Conservation (phyloP, 352 stramenopile species). For the Pythium guiyangense region DNA sequence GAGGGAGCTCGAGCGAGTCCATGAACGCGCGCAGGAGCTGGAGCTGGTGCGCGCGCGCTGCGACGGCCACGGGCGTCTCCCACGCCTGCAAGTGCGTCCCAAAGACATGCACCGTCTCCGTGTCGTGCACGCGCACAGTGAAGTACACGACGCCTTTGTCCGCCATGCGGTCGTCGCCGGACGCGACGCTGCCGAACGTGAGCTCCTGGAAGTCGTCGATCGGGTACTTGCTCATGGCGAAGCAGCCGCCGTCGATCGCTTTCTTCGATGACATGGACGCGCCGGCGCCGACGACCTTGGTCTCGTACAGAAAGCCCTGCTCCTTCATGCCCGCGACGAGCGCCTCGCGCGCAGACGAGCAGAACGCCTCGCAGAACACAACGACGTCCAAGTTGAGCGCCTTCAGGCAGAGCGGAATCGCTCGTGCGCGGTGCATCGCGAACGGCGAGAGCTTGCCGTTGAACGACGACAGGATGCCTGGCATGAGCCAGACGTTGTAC, state of each 20-base stretch:
- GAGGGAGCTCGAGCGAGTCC: conserved; percentile 36
- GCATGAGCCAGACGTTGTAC: conserved; percentile 76
- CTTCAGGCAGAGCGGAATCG: conserved; percentile 44
- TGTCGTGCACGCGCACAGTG: conserved; percentile 25
- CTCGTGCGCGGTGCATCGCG: conserved; percentile 36
- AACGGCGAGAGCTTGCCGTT: conserved; percentile 61
- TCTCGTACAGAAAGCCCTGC: conserved; percentile 63
- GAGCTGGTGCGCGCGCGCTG: conserved; percentile 38
- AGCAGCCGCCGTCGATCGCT: conserved; percentile 53
- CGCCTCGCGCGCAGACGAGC: conserved; percentile 29
- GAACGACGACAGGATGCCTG: conserved; percentile 49
- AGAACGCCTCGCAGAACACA: conserved; percentile 75
- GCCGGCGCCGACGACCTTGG: conserved; percentile 45
- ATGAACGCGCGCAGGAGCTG: conserved; percentile 40
- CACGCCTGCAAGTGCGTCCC: conserved; percentile 67
- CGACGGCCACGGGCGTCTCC: conserved; percentile 40
- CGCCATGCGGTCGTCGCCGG: conserved; percentile 53
- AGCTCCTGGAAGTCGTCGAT: conserved; percentile 50
- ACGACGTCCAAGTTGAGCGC: conserved; percentile 45
- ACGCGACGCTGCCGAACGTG: conserved; percentile 48
- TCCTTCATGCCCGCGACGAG: conserved; percentile 63
- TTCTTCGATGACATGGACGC: conserved; percentile 54
- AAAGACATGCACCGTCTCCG: conserved; percentile 48
- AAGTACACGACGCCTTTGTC: conserved; percentile 72
- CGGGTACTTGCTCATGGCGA: conserved; percentile 67